phyloP scores from a whole-genome alignment of 2,329 filamentous ascomycete species.

The Diaporthe citrichinensis region DNA sequence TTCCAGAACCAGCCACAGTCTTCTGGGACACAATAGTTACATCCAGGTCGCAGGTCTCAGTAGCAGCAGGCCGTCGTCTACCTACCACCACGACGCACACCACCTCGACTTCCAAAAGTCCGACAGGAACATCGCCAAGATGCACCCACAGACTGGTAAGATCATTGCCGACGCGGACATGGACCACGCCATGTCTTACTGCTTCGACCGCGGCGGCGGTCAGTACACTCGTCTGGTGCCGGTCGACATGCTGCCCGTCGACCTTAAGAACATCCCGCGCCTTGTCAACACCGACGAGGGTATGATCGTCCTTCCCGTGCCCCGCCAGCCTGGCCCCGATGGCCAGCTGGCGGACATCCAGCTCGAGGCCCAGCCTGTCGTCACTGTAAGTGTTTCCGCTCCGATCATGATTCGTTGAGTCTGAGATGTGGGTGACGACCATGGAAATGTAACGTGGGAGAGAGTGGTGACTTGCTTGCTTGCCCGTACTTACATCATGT shows the following conservation, averaged over 20 bases:
- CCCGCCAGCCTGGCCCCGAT: constrained; percentile 54
- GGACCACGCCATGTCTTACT: constrained; percentile 61
- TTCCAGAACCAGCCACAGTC: neutral
- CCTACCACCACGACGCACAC: neutral
- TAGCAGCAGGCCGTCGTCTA: neutral
- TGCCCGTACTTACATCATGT: neutral
- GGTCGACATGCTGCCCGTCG: constrained; percentile 64
- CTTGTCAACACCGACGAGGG: constrained; percentile 55
- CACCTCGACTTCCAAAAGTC: neutral
- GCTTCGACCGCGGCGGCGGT: constrained; percentile 67
- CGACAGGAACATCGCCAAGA: constrained; percentile 37
- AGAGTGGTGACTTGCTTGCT: constrained; percentile 15
- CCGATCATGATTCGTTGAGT: neutral
- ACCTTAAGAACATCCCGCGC: constrained; percentile 59
- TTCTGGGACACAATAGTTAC: neutral
- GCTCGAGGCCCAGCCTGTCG: constrained; percentile 46
- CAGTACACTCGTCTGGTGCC: constrained; percentile 68
- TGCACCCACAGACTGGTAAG: constrained; percentile 33
- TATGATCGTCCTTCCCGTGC: constrained; percentile 63
- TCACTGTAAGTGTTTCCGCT: constrained; percentile 55
- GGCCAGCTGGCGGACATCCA: constrained; percentile 56
- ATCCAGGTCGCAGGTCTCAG: neutral
- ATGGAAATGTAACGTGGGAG: neutral
- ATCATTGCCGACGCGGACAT: constrained; percentile 45
- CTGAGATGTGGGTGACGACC: neutral